A percentile compares a stretch with the other conserved stretches of the same genome.
These are phyloP conservation scores for Coprinopsis sp. DNA, from an alignment of 768 basidiomycete species.

Conservation along the genomic window DNA sequence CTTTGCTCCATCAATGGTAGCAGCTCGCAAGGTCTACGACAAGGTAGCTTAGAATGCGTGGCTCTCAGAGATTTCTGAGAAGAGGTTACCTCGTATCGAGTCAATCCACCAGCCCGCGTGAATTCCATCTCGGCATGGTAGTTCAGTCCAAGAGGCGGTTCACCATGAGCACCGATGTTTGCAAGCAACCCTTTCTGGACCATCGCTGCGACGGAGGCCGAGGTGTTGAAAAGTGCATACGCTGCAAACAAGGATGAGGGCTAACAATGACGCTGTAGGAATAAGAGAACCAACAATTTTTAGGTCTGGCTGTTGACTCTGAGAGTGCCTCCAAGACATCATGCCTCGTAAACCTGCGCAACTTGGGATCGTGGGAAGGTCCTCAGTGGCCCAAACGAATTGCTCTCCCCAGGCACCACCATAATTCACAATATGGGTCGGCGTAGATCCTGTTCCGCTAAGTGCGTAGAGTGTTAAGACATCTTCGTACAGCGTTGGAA, in stretches of 20 bases:
- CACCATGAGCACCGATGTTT: conserved; percentile 73
- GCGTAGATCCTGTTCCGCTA: conserved; percentile 70
- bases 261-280: neutral
- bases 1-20: conserved; percentile 59
- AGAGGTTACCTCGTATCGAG: conserved; percentile 57
- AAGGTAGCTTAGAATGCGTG: neutral
- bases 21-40: conserved; percentile 58
- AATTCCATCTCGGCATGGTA: conserved; percentile 76
- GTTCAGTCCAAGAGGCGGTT: conserved; percentile 67
- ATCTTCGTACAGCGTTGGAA: conserved; percentile 64
- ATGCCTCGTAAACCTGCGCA: conserved; percentile 60
- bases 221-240: conserved; percentile 64
- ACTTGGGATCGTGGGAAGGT: conserved; percentile 70
- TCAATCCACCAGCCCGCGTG: conserved; percentile 57
- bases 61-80: neutral
- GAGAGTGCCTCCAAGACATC: conserved; percentile 56
- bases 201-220: conserved; percentile 64
- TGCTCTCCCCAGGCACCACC: conserved; percentile 71
- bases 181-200: conserved; percentile 55
- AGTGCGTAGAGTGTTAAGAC: conserved; percentile 54
- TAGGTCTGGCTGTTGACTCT: conserved; percentile 58
- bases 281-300: conserved; percentile 43
- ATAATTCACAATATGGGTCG: conserved; percentile 75
- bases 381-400: conserved; percentile 58
- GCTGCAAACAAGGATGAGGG: conserved; percentile 33